Conservation (phyloP, 345 rosid genomes). For the Pistacia integerrima region DNA sequence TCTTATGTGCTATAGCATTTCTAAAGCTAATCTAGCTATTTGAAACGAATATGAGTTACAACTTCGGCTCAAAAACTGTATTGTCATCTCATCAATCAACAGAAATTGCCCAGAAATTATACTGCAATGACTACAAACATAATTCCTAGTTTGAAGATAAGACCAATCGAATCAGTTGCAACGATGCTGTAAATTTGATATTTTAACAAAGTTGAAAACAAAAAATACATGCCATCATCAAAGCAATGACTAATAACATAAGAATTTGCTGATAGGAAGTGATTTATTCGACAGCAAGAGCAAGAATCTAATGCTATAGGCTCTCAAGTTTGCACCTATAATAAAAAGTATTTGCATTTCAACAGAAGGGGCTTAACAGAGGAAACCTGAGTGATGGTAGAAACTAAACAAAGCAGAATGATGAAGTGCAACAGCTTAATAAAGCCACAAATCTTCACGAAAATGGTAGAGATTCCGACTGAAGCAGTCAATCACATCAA, state of each 20-base stretch:
- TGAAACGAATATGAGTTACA: neutral
- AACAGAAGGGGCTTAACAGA: neutral
- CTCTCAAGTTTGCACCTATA: neutral
- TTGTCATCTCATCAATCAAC: neutral
- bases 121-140: too few relatives aligned
- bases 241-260: neutral
- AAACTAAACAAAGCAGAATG: neutral
- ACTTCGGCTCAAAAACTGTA: neutral
- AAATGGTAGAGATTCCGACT: neutral
- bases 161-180: neutral
- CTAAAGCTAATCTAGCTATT: neutral
- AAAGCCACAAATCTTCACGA: neutral
- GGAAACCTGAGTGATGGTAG: neutral
- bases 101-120: too few relatives aligned
- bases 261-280: neutral
- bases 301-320: neutral
- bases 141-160: neutral
- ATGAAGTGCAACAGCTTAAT: neutral
- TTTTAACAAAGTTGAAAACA: neutral
- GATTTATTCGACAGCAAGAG: neutral
- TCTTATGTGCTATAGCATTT: neutral
- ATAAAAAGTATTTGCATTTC: neutral
- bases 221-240: neutral
- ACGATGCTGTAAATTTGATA: neutral
- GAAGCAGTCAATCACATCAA: neutral